phyloP scores from a whole-genome alignment of 805 yeast species.

The Pichia eremophila region DNA sequence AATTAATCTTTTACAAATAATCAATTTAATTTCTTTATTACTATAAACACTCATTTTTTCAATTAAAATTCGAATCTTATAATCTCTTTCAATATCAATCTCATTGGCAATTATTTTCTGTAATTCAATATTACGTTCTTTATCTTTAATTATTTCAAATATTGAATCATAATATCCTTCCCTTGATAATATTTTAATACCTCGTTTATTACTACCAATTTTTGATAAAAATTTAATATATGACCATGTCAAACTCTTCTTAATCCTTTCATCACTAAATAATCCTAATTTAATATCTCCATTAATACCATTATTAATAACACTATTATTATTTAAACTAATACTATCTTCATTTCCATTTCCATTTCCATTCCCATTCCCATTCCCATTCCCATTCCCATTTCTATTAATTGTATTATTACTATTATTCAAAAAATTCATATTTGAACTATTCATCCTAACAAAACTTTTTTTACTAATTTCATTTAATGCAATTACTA shows the following conservation, averaged over 20 bases:
- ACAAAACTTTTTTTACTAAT: background rate
- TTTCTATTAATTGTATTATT: background rate
- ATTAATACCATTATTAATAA: background rate
- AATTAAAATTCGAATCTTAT: slow-evolving; percentile 58
- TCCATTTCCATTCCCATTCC: no score
- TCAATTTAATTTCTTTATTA: background rate
- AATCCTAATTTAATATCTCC: slow-evolving; percentile 1
- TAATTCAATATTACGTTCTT: slow-evolving; percentile 28
- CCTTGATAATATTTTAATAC: slow-evolving; percentile 59
- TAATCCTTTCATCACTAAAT: slow-evolving; percentile 1
- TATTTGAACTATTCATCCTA: no score
- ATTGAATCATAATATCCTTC: slow-evolving; percentile 82
- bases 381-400: no score
- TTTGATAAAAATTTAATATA: slow-evolving; percentile 64
- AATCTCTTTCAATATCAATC: slow-evolving; percentile 46
- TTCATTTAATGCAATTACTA: background rate
- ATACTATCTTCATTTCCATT: background rate
- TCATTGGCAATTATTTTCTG: slow-evolving; percentile 49
- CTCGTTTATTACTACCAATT: slow-evolving; percentile 48
- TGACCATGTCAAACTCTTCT: background rate
- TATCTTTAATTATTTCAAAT: slow-evolving; percentile 49
- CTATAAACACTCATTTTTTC: slow-evolving; percentile 3
- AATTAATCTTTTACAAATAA: background rate
- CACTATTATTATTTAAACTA: background rate
- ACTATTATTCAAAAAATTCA: background rate